phyloP scores from a whole-genome alignment of 2,329 filamentous ascomycete species.

The Cadophora gregata region DNA sequence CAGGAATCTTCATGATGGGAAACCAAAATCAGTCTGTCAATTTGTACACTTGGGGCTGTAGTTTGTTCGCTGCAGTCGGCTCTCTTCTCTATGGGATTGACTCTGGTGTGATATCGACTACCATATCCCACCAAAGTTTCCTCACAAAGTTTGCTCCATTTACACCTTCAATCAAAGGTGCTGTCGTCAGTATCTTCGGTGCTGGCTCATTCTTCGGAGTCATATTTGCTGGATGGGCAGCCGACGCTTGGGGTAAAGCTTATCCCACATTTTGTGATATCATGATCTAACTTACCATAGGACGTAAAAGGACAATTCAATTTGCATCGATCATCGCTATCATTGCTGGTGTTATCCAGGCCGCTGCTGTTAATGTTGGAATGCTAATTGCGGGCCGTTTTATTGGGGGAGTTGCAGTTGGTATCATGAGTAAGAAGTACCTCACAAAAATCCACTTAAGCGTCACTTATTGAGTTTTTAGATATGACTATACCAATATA shows the following conservation, averaged over 20 bases:
- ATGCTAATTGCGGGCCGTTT: background rate
- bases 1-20: slow-evolving; percentile 16
- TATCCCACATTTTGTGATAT: background rate
- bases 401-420: background rate
- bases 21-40: slow-evolving; percentile 24
- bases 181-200: background rate
- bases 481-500: slow-evolving; percentile 40
- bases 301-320: background rate
- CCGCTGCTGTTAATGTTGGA: background rate
- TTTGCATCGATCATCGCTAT: slow-evolving; percentile 1
- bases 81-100: background rate
- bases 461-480: background rate
- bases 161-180: background rate
- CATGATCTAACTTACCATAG: background rate
- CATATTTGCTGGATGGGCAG: background rate
- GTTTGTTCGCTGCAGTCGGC: background rate
- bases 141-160: background rate
- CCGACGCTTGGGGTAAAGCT: background rate
- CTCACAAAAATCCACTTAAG: background rate
- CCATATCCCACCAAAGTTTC: background rate
- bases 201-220: background rate
- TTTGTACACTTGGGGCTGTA: background rate
- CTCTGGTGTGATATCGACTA: background rate
- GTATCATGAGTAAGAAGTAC: background rate
- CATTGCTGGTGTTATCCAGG: background rate